Evolutionary conservation across 169 alveolate species (phyloP), one percentile per base, ranked within the genome.

Genomic region (Theileria equi): DNA sequence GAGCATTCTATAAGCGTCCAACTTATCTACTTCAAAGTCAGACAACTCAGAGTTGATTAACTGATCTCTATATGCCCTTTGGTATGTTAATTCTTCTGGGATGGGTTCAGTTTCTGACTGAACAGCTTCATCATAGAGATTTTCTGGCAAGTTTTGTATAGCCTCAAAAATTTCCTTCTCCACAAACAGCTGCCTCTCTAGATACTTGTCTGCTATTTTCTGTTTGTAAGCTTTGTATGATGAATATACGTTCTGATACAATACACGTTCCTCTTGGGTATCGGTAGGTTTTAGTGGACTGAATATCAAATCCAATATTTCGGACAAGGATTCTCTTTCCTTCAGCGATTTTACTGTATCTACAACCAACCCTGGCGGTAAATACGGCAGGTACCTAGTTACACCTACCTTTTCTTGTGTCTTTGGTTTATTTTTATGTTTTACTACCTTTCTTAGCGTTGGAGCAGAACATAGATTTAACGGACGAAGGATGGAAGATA

Each of bases 351-450:
- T 65, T 47, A 81, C 88, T n/a, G 91, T 85, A 32, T 85, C 91
- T 47, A 55, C 54, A 28, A 85, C 87, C 38, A 78, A 72, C 5
- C 81, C 83, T 10, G 91, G 89, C 26, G 91, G 91, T 34, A 85
- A 80, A 35, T 80, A 85, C 7, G 91, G 91, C 47, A 79, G 65
- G 79, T 85, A 85, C 21, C 91, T 45, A 17, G 91, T 84, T 28
- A 80, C 82, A 21, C 79, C 60, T 8, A 79, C 77, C 6, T 70
- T 65, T 13, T 48, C 74, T 34, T 79, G 83, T 8, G 52, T 40
- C 53, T 62, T 60, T 13, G 21, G 26, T 31, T 72, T 58, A 11
- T 53, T 36, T 38, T 72, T 72, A 3, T 62, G 6, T 32, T 60
- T 60, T 6, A 45, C 70, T 55, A 55, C 49, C 60, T 72, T 72